A percentile compares a stretch with the other conserved stretches of the same genome.
phyloP scores from a whole-genome alignment of 192 early-diverging fungal genomes.

The Physocladia obscura region DNA sequence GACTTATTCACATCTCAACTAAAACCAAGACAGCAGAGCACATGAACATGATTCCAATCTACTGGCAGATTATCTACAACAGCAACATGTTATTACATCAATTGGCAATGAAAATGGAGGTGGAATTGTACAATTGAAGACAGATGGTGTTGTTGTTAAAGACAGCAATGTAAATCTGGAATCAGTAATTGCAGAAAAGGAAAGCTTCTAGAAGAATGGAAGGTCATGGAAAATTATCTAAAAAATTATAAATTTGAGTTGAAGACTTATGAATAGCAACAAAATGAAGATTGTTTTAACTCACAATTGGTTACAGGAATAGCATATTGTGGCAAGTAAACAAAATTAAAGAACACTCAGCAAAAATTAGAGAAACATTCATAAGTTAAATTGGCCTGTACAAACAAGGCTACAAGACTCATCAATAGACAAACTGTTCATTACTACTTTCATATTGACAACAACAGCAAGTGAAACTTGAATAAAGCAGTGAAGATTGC shows the following conservation, averaged over 20 bases:
- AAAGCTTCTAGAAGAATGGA: background rate
- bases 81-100: no score
- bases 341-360: background rate
- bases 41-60: background rate
- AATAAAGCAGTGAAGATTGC: no score
- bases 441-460: constrained; percentile 1
- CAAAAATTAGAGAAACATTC: background rate
- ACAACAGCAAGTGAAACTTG: constrained; percentile 9
- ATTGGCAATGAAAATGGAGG: no score
- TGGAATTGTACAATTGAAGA: background rate
- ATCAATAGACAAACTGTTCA: background rate
- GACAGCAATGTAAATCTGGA: background rate
- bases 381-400: background rate
- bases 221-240: background rate
- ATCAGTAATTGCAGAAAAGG: background rate
- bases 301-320: background rate
- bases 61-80: no score
- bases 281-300: background rate
- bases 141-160: background rate
- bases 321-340: background rate
- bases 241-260: background rate
- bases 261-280: background rate
- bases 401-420: background rate
- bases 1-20: background rate
- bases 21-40: background rate